Evolutionary conservation across 164 flowering plant species (phyloP).

Genomic region (Umbellularia californica): DNA sequence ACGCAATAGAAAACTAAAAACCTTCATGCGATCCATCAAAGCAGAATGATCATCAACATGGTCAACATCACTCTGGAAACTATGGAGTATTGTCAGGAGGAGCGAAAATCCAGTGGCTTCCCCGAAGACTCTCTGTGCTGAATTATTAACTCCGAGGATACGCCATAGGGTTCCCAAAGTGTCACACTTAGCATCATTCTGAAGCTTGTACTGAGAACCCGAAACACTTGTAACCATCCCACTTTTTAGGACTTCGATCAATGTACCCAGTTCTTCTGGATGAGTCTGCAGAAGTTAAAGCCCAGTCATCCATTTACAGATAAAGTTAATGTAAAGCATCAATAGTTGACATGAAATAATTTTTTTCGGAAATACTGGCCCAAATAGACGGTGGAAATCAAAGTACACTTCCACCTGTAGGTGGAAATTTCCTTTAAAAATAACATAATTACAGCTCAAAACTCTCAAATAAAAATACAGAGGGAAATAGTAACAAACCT

Average conservation of each 20-base stretch:
- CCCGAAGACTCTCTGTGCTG: conserved; percentile 92
- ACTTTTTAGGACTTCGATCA: conserved; percentile 88
- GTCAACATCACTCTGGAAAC: conserved; percentile 71
- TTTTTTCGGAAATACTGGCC: neutral
- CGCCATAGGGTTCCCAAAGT: conserved; percentile 93
- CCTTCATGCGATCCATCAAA: conserved; percentile 45
- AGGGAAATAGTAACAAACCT: conserved; percentile 40
- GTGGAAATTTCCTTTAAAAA: neutral
- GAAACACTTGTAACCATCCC: conserved; percentile 90
- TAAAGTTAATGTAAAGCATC: neutral
- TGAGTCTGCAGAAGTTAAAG: conserved; percentile 59
- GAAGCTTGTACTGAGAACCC: conserved; percentile 86
- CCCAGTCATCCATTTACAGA: conserved; percentile 7
- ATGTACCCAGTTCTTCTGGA: conserved; percentile 81
- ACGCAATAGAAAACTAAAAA: conserved; percentile 76
- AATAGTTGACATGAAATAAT: neutral
- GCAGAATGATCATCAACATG: conserved; percentile 34
- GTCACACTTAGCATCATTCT: conserved; percentile 86
- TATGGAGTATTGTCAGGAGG: conserved; percentile 73
- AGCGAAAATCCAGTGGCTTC: conserved; percentile 99
- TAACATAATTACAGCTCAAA: neutral
- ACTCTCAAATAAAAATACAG: neutral
- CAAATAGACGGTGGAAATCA: neutral
- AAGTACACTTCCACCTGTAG: neutral
- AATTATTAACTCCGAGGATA: conserved; percentile 65